Base-by-base conservation (phyloP, 768 basidiomycete species). In the Phanerochaete sordida region DNA sequence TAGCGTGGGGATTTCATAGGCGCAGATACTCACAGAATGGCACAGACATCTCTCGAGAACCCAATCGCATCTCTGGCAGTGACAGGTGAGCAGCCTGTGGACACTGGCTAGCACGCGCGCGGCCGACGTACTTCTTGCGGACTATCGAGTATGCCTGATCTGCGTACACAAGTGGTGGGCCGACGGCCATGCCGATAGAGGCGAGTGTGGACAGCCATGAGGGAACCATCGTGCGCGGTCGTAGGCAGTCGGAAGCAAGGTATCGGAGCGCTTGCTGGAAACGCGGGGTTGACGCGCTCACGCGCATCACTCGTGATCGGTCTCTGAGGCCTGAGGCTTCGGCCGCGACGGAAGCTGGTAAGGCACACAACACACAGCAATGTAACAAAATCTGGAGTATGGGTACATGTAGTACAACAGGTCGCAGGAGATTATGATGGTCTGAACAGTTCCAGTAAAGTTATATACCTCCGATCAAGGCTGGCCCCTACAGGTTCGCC, bases 1-100 rank as follows among this genome's bases (percentile, higher is more conserved):
- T 47, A 65, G 23, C 16, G 19, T 5, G 26, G 23, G 15, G 6
- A 28, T 45, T 48, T 26, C 21, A 57, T 11, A 43, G 19, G 11
- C 8, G 21, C 35, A 48, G 48, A 62, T 39, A 73, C 76, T 72
- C 61, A 91, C 85, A 94, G 74, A 60, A 94, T 93, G 8, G 88
- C 92, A 68, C 91, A 93, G 56, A 93, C 85, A 69, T 94, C 92
- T 68, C 84, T 83, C 57, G 92, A 93, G 70, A 94, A 94, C 2
- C 92, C 92, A 43, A 88, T 88, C 4, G 91, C 81, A 65, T 93
- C 90, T 73, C 92, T 93, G 56, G 47, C 48, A 53, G 57, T 26
- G 26, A 39, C n/a, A 65, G 24, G 33, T 50, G 30, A 58, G 52
- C n/a, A 33, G 30, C 21, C 55, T 47, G 21, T n/a, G 43, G 37